Evolutionary conservation across 768 basidiomycete genomes (phyloP).

Genomic region (Kwoniella botswanensis): DNA sequence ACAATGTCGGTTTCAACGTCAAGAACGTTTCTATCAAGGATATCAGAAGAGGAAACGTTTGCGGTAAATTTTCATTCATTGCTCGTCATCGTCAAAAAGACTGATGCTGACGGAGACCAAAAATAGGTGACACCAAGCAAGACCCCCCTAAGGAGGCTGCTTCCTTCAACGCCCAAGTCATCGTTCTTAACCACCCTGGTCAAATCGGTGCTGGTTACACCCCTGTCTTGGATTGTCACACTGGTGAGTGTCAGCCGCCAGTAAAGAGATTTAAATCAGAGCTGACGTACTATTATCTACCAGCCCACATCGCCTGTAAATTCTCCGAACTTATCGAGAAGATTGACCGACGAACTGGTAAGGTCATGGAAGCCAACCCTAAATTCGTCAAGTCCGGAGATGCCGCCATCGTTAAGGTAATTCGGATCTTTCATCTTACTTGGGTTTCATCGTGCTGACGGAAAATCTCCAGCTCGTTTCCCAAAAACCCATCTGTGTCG

Average conservation of each 20-base stretch:
- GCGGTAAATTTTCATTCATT: slow-evolving; percentile 50
- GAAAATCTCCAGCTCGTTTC: slow-evolving; percentile 78
- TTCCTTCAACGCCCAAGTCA: slow-evolving; percentile 94
- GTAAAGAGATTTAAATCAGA: not conserved
- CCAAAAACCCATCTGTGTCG: slow-evolving; percentile 91
- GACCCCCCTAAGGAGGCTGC: slow-evolving; percentile 78
- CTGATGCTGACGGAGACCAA: no score
- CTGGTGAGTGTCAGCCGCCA: slow-evolving; percentile 50
- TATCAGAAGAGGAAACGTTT: slow-evolving; percentile 99
- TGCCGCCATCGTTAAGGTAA: slow-evolving; percentile 78
- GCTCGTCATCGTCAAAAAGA: no score
- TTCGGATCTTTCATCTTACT: slow-evolving; percentile 25
- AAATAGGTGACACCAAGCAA: slow-evolving; percentile 79
- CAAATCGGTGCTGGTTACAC: slow-evolving; percentile 88
- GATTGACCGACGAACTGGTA: slow-evolving; percentile 95
- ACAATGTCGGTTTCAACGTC: slow-evolving; percentile 99
- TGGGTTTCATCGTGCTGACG: slow-evolving; percentile 76
- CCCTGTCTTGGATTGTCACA: slow-evolving; percentile 96
- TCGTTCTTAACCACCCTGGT: slow-evolving; percentile 99
- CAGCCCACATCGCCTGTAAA: slow-evolving; percentile 98
- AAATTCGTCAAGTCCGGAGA: slow-evolving; percentile 99
- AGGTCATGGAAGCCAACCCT: slow-evolving; percentile 73
- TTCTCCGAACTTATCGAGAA: slow-evolving; percentile 96
- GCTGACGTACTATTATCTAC: not conserved
- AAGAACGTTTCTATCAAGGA: slow-evolving; percentile 99